Evolutionary conservation across 2,329 filamentous ascomycete genomes (phyloP).

Genomic region (Cladosporium sp.): DNA sequence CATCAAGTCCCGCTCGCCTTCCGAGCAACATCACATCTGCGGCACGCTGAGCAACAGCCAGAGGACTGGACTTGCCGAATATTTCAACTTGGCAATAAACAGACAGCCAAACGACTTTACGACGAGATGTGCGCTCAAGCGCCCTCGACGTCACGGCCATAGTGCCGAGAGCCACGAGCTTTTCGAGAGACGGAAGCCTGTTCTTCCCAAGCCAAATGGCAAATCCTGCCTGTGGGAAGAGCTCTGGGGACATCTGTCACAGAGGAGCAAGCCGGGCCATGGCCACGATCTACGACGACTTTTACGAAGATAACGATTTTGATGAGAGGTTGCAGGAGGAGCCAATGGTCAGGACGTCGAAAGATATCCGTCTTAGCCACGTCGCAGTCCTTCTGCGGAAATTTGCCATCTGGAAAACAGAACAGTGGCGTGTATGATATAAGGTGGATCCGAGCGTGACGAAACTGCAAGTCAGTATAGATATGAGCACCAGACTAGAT

Average conservation of each 20-base stretch:
- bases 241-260: no score
- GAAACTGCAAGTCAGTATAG: neutral
- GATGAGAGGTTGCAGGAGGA: neutral
- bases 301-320: no score
- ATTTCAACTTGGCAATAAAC: neutral
- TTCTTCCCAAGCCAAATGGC: no score
- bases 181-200: no score
- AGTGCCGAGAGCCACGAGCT: no score
- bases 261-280: no score
- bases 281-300: no score
- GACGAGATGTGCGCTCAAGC: no score
- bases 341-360: neutral
- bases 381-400: neutral
- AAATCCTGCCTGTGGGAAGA: no score
- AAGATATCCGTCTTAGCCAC: neutral
- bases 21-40: constrained; percentile 1
- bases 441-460: neutral
- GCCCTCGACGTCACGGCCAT: no score
- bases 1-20: neutral
- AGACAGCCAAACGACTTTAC: neutral
- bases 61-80: no score
- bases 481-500: neutral
- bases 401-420: neutral
- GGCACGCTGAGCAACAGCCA: neutral
- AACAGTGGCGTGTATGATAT: neutral